These are phyloP conservation scores for Tieghemiomyces parasiticus DNA, from an alignment of 192 early-diverging fungal genomes.

Conservation along the genomic window DNA sequence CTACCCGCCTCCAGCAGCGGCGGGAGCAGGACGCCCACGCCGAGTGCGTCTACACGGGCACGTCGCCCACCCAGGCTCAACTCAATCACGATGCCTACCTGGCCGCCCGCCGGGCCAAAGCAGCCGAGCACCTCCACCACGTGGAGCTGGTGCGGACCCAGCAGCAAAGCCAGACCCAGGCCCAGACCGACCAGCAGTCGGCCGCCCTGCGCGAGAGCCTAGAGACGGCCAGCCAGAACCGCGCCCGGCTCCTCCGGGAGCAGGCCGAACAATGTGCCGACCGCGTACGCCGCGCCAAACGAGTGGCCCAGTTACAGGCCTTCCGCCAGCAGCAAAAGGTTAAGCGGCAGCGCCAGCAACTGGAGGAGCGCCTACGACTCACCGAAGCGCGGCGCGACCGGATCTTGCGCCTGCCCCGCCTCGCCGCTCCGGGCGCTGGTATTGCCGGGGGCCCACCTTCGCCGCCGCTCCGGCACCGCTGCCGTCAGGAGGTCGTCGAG, in stretches of 20 bases:
- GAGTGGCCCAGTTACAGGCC: slow-evolving; percentile 1
- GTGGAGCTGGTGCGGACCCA: not conserved
- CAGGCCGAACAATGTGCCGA: not conserved
- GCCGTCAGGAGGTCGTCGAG: not conserved
- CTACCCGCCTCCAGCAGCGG: not conserved
- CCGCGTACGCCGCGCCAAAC: not conserved
- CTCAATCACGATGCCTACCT: not conserved
- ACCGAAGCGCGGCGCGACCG: not conserved
- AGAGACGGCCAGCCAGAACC: not conserved
- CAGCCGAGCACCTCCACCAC: not conserved
- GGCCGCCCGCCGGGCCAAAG: slow-evolving; percentile 10
- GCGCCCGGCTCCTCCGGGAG: not conserved
- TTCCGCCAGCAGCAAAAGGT: slow-evolving; percentile 2
- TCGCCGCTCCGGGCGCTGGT: not conserved
- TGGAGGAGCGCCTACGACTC: not conserved
- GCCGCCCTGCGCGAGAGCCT: not conserved
- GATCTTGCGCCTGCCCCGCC: not conserved
- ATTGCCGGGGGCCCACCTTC: not conserved
- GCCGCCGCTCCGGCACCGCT: not conserved
- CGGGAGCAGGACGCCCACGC: not conserved
- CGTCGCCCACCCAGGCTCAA: not conserved
- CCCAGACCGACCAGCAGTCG: not conserved
- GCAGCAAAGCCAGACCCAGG: not conserved
- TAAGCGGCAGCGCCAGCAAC: not conserved
- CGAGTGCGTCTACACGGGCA: slow-evolving; percentile 2